These are phyloP conservation scores for Tetrastigma voinierianum DNA, from an alignment of 164 flowering plant species.

Conservation along the genomic window DNA sequence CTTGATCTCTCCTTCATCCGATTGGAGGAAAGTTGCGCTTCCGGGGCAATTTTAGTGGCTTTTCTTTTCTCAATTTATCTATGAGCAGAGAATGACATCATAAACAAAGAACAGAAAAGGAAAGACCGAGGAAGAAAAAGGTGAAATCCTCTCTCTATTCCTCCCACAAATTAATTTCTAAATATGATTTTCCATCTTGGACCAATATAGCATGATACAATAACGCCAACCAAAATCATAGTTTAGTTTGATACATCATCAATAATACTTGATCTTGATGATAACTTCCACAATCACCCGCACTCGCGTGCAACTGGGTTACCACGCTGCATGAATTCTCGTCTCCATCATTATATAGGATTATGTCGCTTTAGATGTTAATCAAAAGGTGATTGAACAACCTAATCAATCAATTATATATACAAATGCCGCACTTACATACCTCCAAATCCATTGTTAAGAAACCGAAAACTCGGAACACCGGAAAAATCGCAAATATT, in stretches of 20 bases:
- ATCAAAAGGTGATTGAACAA: no score
- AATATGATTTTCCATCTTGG: neutral
- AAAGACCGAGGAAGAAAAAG: constrained; percentile 23
- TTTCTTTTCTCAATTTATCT: constrained; percentile 58
- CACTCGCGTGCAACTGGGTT: constrained; percentile 22
- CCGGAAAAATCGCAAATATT: no score
- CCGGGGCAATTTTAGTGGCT: constrained; percentile 63
- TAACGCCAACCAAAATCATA: constrained; percentile 31
- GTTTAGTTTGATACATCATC: constrained; percentile 51
- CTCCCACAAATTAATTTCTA: neutral
- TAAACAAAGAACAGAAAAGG: constrained; percentile 31
- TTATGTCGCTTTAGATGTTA: no score
- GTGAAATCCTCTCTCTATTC: constrained; percentile 9
- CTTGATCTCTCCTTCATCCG: constrained; percentile 41
- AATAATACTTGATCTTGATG: constrained; percentile 31
- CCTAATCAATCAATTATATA: no score
- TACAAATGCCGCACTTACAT: no score
- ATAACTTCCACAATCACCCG: constrained; percentile 45
- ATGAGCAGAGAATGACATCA: constrained; percentile 63
- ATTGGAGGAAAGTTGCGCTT: constrained; percentile 65
- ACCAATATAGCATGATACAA: constrained; percentile 36
- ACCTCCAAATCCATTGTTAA: no score
- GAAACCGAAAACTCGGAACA: no score
- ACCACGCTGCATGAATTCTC: constrained; percentile 9
- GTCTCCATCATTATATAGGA: neutral